phyloP scores from a whole-genome alignment of 495 filamentous ascomycete species.

The Podospora tetraspora region DNA sequence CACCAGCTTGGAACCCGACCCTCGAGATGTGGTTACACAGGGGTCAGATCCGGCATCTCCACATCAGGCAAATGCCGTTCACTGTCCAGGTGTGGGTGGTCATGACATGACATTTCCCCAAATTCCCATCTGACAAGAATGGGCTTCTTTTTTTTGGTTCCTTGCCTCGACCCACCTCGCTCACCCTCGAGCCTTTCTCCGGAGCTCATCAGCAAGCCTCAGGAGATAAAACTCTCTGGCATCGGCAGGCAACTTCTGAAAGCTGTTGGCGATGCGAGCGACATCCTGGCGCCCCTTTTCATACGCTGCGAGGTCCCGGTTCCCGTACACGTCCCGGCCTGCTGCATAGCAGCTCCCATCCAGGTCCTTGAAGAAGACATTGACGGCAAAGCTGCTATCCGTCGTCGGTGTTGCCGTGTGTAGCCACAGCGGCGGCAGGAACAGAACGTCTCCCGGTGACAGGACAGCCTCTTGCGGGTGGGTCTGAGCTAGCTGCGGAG shows the following conservation, averaged over 20 bases:
- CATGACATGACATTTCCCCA: background rate
- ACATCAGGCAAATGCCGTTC: background rate
- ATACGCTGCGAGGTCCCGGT: slow-evolving; percentile 77
- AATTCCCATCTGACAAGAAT: background rate
- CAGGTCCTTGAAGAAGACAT: slow-evolving; percentile 77
- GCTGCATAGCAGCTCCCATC: slow-evolving; percentile 58
- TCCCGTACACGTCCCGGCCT: slow-evolving; percentile 82
- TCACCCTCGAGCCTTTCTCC: slow-evolving; percentile 19
- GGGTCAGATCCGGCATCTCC: slow-evolving; percentile 3
- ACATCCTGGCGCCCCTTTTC: slow-evolving; percentile 73
- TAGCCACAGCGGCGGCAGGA: slow-evolving; percentile 76
- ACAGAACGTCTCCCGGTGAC: slow-evolving; percentile 67
- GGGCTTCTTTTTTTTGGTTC: background rate
- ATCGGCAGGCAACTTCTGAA: slow-evolving; percentile 60
- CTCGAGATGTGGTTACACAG: background rate
- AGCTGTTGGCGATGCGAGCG: slow-evolving; percentile 59
- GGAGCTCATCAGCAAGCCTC: slow-evolving; percentile 67
- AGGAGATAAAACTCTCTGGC: slow-evolving; percentile 69
- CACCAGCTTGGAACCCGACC: slow-evolving; percentile 13
- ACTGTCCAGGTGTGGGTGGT: background rate
- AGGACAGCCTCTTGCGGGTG: slow-evolving; percentile 63
- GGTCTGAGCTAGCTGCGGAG: slow-evolving; percentile 43
- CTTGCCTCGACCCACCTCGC: background rate
- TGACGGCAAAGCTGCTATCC: slow-evolving; percentile 66
- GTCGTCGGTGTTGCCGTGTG: slow-evolving; percentile 68